Conservation (phyloP, 2,329 filamentous ascomycete species). For the Trichoderma citrinoviride region DNA sequence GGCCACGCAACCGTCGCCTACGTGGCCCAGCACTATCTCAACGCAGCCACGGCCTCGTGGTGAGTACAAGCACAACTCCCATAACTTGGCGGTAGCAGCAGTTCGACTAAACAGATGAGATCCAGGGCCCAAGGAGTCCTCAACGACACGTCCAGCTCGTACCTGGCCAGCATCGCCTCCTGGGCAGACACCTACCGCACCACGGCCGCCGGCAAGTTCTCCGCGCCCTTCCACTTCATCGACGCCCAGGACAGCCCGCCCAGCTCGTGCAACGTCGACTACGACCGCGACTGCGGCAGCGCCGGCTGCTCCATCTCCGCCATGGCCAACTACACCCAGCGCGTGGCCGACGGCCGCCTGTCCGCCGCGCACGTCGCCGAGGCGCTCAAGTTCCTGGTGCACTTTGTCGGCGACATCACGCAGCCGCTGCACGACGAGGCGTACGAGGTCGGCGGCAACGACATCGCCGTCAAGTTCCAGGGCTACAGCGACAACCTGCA, state of each 20-base stretch:
- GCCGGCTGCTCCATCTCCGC: conserved; percentile 30
- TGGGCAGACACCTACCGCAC: conserved; percentile 46
- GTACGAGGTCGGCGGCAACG: conserved; percentile 51
- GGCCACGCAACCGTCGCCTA: conserved; percentile 56
- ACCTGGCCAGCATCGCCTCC: conserved; percentile 47
- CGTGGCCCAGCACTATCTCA: conserved; percentile 49
- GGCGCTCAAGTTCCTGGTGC: conserved; percentile 33
- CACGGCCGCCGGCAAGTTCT: conserved; percentile 46
- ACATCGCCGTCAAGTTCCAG: conserved; percentile 52
- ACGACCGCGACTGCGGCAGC: conserved; percentile 38
- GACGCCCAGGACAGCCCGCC: conserved; percentile 45
- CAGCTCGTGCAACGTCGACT: conserved; percentile 39
- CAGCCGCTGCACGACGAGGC: conserved; percentile 55
- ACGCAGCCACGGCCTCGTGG: conserved; percentile 36
- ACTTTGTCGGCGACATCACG: conserved; percentile 57
- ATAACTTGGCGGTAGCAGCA: too few species aligned
- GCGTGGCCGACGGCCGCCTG: conserved; percentile 24
- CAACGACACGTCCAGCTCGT: conserved; percentile 43
- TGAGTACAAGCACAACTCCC: neutral
- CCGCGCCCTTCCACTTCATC: conserved; percentile 50
- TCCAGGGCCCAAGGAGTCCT: conserved; percentile 34
- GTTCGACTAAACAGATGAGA: too few species aligned
- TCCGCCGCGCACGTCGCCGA: conserved; percentile 23
- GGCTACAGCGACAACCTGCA: conserved; percentile 56
- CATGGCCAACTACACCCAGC: conserved; percentile 32